Evolutionary conservation across 2,329 filamentous ascomycete genomes (phyloP).

Genomic region (Trichoderma gracile): DNA sequence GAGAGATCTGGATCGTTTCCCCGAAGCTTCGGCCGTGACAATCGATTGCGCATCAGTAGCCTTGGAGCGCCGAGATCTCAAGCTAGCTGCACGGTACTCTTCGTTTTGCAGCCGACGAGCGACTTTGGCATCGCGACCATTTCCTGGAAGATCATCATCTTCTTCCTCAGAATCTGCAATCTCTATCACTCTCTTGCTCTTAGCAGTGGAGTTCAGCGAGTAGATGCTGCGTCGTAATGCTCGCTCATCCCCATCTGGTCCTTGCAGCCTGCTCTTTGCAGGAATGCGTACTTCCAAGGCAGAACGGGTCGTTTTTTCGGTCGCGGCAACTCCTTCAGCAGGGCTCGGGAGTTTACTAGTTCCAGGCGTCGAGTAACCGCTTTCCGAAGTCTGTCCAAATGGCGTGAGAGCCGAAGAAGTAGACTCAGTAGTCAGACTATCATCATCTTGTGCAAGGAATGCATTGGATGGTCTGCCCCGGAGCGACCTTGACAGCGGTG

Average conservation of each 20-base stretch:
- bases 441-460: conserved; percentile 27
- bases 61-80: conserved; percentile 14
- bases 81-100: conserved; percentile 31
- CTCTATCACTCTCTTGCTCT: conserved; percentile 40
- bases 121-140: conserved; percentile 35
- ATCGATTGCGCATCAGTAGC: conserved; percentile 7
- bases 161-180: conserved; percentile 45
- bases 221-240: conserved; percentile 47
- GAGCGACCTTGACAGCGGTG: background rate
- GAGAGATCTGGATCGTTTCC: conserved; percentile 35
- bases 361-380: conserved; percentile 40
- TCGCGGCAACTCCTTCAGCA: conserved; percentile 28
- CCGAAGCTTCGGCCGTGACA: conserved; percentile 21
- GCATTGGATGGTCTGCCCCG: conserved; percentile 33
- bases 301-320: conserved; percentile 6
- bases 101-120: conserved; percentile 42
- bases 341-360: conserved; percentile 43
- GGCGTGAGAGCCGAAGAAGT: conserved; percentile 39
- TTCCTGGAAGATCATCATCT: conserved; percentile 35
- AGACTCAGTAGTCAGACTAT: conserved; percentile 32
- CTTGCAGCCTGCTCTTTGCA: conserved; percentile 26
- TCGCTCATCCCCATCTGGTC: conserved; percentile 34
- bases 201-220: conserved; percentile 50
- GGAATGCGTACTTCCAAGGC: conserved; percentile 38
- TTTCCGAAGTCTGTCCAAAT: conserved; percentile 36